Evolutionary conservation across 2,329 filamentous ascomycete genomes (phyloP).

Genomic region (Trichoderma atroviride): DNA sequence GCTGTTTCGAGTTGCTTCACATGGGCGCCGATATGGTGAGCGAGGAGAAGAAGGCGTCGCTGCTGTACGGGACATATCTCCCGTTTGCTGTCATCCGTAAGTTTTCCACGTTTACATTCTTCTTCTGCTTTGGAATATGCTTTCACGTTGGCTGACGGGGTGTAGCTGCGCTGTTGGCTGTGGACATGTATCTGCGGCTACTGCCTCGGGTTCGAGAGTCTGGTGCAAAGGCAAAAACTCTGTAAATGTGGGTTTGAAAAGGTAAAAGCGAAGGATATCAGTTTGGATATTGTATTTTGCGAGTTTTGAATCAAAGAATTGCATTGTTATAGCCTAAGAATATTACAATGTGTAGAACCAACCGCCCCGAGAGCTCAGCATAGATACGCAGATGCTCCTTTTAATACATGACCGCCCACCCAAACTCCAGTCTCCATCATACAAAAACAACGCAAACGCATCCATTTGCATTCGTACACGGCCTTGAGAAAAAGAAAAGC

Average conservation of each 20-base stretch:
- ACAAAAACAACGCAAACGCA: neutral
- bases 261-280: neutral
- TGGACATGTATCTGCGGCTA: conserved; percentile 59
- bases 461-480: neutral
- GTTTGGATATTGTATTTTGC: neutral
- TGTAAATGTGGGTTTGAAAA: neutral
- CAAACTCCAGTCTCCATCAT: conserved; percentile 22
- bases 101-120: conserved; percentile 33
- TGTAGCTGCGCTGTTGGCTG: conserved; percentile 52
- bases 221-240: conserved; percentile 44
- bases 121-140: neutral
- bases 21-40: conserved; percentile 53
- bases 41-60: conserved; percentile 47
- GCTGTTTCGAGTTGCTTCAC: conserved; percentile 53
- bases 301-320: neutral
- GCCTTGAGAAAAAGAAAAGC: too few species aligned
- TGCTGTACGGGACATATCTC: conserved; percentile 54
- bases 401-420: conserved; percentile 16
- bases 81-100: conserved; percentile 58
- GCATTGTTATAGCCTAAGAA: neutral
- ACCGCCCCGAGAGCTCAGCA: neutral
- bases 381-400: neutral
- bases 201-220: conserved; percentile 45
- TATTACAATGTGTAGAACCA: conserved; percentile 5
- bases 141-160: neutral